Conservation (phyloP, 2,329 filamentous ascomycete genomes). For the Plenodomus biglobosus region DNA sequence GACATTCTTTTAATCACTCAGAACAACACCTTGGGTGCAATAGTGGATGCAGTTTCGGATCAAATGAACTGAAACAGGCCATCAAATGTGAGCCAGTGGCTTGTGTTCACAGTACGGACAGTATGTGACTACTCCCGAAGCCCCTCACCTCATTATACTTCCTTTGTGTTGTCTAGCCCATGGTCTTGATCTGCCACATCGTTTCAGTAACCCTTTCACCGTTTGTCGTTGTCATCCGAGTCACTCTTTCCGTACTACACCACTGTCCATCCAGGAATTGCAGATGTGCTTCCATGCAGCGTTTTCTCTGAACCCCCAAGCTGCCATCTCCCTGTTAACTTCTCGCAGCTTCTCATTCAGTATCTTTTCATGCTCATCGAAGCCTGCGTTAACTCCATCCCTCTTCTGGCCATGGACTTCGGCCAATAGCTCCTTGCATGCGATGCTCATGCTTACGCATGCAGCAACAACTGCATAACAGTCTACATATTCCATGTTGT, state of each 20-base stretch:
- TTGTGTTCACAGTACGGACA: neutral
- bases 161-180: too few relatives aligned
- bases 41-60: neutral
- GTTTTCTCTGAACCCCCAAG: slow-evolving; percentile 20
- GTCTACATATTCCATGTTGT: slow-evolving; percentile 14
- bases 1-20: neutral
- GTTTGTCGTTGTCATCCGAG: neutral
- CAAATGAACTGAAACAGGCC: neutral
- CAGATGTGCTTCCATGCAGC: slow-evolving; percentile 12
- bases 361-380: slow-evolving; percentile 1
- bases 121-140: neutral
- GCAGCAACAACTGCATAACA: slow-evolving; percentile 10
- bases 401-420: slow-evolving; percentile 1
- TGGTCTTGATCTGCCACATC: too few relatives aligned
- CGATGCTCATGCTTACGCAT: slow-evolving; percentile 24
- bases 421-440: slow-evolving; percentile 12
- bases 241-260: slow-evolving; percentile 6
- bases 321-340: slow-evolving; percentile 15
- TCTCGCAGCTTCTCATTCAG: slow-evolving; percentile 7
- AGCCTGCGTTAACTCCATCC: neutral
- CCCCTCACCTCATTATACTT: too few relatives aligned
- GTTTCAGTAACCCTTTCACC: too few relatives aligned
- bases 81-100: neutral
- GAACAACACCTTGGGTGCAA: neutral
- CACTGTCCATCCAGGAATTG: slow-evolving; percentile 20